A percentile compares a stretch with the other conserved stretches of the same genome.
Evolutionary conservation across 2,329 filamentous ascomycete genomes (phyloP).

Genomic region (Trichoderma pleuroti): DNA sequence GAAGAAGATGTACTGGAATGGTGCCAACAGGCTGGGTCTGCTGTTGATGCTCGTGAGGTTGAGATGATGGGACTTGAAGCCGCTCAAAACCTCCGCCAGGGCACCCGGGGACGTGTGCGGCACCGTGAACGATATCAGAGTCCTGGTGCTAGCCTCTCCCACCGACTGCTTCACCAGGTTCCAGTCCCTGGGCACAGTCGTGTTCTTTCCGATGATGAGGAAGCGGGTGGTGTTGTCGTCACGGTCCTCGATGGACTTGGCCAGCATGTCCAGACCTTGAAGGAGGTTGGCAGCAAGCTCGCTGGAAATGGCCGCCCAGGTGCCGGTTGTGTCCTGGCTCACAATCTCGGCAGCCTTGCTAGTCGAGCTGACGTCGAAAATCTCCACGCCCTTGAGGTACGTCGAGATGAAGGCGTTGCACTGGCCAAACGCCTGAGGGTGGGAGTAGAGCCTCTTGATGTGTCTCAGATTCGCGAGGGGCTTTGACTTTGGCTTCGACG

Average conservation of each 20-base stretch:
- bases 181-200: conserved; percentile 27
- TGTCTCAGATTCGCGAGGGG: conserved; percentile 54
- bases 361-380: conserved; percentile 80
- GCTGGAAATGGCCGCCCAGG: conserved; percentile 74
- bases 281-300: conserved; percentile 67
- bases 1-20: conserved; percentile 94
- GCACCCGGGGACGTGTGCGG: conserved; percentile 75
- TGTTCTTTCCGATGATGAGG: conserved; percentile 56
- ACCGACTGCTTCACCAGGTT: conserved; percentile 28
- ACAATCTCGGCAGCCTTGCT: conserved; percentile 80
- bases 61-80: conserved; percentile 68
- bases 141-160: conserved; percentile 51
- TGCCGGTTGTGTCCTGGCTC: conserved; percentile 53
- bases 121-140: conserved; percentile 79
- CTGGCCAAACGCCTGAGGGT: conserved; percentile 94
- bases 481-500: conserved; percentile 42
- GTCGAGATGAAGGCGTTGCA: conserved; percentile 71
- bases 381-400: conserved; percentile 70
- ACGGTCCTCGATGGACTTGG: conserved; percentile 66
- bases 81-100: conserved; percentile 72
- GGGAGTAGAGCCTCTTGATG: conserved; percentile 78
- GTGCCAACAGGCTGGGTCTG: conserved; percentile 67
- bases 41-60: conserved; percentile 92
- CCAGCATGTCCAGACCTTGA: conserved; percentile 66
- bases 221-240: conserved; percentile 77